These are phyloP conservation scores for Cyphellophora attinorum DNA, from an alignment of 2,329 filamentous ascomycete genomes.

Conservation along the genomic window DNA sequence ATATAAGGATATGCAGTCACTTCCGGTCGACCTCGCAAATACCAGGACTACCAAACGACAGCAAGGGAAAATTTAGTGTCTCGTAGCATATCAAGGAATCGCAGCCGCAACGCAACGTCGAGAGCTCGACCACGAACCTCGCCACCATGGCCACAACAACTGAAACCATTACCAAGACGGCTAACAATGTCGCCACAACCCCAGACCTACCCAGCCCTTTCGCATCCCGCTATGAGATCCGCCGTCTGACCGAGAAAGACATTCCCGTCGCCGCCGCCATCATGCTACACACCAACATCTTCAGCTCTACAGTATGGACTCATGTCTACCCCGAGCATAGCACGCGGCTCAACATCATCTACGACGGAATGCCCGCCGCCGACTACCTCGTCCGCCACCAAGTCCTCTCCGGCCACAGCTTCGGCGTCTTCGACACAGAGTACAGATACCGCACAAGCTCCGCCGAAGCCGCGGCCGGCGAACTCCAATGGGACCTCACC, in stretches of 20 bases:
- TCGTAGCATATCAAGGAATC: too few relatives aligned
- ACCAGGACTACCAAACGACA: too few relatives aligned
- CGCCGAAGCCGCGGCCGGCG: slow-evolving; percentile 18
- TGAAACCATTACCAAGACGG: background rate
- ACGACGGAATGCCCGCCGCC: slow-evolving; percentile 1
- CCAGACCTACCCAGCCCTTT: slow-evolving; percentile 6
- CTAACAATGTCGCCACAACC: slow-evolving; percentile 3
- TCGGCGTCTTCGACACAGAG: slow-evolving; percentile 30
- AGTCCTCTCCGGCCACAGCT: slow-evolving; percentile 25
- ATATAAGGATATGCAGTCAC: too few relatives aligned
- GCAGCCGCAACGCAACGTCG: too few relatives aligned
- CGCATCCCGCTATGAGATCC: slow-evolving; percentile 12
- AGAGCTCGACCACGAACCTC: too few relatives aligned
- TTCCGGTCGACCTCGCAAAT: too few relatives aligned
- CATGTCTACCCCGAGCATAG: too few relatives aligned
- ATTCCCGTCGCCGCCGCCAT: slow-evolving; percentile 11
- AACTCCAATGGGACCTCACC: slow-evolving; percentile 14
- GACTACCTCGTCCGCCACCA: slow-evolving; percentile 26
- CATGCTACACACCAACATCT: slow-evolving; percentile 13
- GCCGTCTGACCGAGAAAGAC: slow-evolving; percentile 7
- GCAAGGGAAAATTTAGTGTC: too few relatives aligned
- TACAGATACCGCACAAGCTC: slow-evolving; percentile 26
- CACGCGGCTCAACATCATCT: too few relatives aligned
- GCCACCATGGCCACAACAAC: background rate
- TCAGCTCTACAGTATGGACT: slow-evolving; percentile 11